These are phyloP conservation scores for Ligustrum vulgare DNA, from an alignment of 257 asterid species.

Conservation along the genomic window DNA sequence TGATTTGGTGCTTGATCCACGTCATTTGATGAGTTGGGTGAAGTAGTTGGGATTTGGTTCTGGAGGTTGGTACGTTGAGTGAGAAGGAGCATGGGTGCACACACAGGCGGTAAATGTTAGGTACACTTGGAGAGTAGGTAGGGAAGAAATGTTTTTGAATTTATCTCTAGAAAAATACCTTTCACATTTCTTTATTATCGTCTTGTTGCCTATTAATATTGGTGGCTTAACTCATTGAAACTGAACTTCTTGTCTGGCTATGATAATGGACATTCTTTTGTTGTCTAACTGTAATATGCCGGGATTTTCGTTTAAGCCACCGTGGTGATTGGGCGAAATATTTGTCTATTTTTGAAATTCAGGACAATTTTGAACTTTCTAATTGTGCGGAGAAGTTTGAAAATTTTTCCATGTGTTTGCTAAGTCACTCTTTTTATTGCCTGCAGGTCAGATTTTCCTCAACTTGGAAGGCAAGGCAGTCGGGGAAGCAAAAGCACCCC, in stretches of 20 bases:
- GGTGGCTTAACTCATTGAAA: background rate
- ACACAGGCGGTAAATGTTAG: background rate
- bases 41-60: constrained; percentile 3
- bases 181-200: background rate
- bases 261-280: background rate
- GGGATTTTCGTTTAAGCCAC: background rate
- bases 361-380: background rate
- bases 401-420: background rate
- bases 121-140: background rate
- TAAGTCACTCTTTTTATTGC: constrained; percentile 10
- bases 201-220: background rate
- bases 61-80: background rate
- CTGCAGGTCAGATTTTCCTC: constrained; percentile 81
- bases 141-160: background rate
- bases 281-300: background rate
- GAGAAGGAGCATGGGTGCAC: background rate
- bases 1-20: background rate
- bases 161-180: background rate
- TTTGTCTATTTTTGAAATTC: background rate
- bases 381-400: background rate
- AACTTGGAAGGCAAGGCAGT: constrained; percentile 59
- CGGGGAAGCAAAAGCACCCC: constrained; percentile 67
- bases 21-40: background rate
- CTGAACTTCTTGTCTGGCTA: background rate
- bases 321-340: background rate